phyloP scores from a whole-genome alignment of 805 yeast species.

The Metschnikowia gelsemii region DNA sequence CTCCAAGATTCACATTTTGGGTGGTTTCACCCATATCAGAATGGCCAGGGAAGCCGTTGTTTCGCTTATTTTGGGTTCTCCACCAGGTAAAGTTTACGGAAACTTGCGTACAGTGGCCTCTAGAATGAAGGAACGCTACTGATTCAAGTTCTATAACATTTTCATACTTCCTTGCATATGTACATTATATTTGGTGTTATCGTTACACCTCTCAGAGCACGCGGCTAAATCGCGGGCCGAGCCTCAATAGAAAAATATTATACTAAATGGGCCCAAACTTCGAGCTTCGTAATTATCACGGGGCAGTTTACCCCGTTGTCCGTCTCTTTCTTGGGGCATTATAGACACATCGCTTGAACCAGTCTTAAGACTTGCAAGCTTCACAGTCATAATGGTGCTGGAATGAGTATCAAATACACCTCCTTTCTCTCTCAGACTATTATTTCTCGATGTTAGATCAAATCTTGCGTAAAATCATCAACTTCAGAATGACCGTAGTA shows the following conservation, averaged over 20 bases:
- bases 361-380: no score
- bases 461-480: conserved; percentile 46
- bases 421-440: background rate
- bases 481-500: conserved; percentile 48
- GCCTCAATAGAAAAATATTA: conserved; percentile 2
- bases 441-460: conserved; percentile 17
- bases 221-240: background rate
- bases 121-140: conserved; percentile 94
- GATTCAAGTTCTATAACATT: conserved; percentile 9
- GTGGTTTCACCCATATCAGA: conserved; percentile 95
- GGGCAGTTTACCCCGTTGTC: no score
- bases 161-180: conserved; percentile 11
- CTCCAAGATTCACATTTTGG: conserved; percentile 91
- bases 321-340: no score
- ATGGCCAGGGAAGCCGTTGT: conserved; percentile 99
- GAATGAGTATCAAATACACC: no score
- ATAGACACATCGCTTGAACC: no score
- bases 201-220: background rate
- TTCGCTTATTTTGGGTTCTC: conserved; percentile 91
- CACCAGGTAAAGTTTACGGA: conserved; percentile 98
- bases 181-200: conserved; percentile 9
- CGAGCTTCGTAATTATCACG: no score
- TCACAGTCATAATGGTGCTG: no score
- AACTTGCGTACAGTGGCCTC: conserved; percentile 96
- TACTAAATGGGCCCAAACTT: no score